Evolutionary conservation across 192 early-diverging fungal genomes (phyloP).

Genomic region (Umbelopsis isabellina): DNA sequence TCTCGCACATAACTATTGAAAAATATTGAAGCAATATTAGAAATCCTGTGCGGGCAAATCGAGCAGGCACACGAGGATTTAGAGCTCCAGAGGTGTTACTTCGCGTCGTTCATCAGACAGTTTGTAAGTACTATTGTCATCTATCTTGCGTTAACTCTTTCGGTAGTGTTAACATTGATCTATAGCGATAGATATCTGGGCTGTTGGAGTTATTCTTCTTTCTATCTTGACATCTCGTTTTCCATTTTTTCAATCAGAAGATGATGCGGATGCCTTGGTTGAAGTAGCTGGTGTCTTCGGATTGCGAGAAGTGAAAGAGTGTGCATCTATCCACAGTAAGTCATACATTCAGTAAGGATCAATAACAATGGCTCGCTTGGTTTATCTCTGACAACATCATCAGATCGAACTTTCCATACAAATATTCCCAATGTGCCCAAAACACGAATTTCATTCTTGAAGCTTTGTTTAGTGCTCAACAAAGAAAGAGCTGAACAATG

Average conservation of each 20-base stretch:
- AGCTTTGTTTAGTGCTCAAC: constrained; percentile 48
- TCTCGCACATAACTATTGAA: not conserved
- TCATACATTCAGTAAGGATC: constrained; percentile 6
- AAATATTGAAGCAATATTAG: constrained; percentile 44
- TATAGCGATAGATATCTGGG: constrained; percentile 89
- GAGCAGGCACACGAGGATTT: constrained; percentile 93
- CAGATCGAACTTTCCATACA: constrained; percentile 62
- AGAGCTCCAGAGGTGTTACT: constrained; percentile 92
- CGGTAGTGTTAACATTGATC: not conserved
- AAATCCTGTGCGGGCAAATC: constrained; percentile 71
- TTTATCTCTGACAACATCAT: not conserved
- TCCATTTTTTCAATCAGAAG: constrained; percentile 88
- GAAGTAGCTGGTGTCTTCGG: constrained; percentile 87
- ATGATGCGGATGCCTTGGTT: constrained; percentile 84
- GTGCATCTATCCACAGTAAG: constrained; percentile 66
- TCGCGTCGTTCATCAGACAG: constrained; percentile 76
- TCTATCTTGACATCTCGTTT: constrained; percentile 80
- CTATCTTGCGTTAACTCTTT: not conserved
- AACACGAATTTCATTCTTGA: constrained; percentile 31
- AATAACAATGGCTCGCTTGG: not conserved
- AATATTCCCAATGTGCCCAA: constrained; percentile 51
- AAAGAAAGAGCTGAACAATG: constrained; percentile 33
- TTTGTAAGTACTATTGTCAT: constrained; percentile 51
- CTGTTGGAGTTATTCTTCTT: constrained; percentile 85
- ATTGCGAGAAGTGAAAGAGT: constrained; percentile 68